Conservation (phyloP, 176 grass and related monocot species). For the Metroxylon sagu region DNA sequence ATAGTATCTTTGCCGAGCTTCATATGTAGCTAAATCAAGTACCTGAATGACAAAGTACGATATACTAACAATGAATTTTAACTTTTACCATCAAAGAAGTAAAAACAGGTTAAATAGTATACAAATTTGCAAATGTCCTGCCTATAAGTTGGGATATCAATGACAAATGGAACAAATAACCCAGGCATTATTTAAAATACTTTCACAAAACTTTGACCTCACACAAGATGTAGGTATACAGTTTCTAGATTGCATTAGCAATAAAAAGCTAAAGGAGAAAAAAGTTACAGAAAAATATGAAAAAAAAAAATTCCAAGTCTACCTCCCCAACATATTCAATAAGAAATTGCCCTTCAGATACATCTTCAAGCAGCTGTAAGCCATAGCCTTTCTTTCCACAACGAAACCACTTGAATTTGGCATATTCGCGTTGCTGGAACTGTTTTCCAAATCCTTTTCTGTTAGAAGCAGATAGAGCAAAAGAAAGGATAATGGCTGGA, state of each 20-base stretch:
- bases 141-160: too few relatives aligned
- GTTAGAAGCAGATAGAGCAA: constrained; percentile 24
- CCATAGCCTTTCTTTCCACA: constrained; percentile 96
- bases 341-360: constrained; percentile 68
- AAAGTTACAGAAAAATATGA: neutral
- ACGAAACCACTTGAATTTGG: constrained; percentile 60
- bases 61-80: too few relatives aligned
- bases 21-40: constrained; percentile 79
- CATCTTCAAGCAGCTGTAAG: constrained; percentile 60
- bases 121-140: too few relatives aligned
- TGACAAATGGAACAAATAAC: too few relatives aligned
- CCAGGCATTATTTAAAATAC: too few relatives aligned
- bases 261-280: too few relatives aligned
- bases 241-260: too few relatives aligned
- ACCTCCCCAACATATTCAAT: constrained; percentile 99
- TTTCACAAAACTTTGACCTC: too few relatives aligned
- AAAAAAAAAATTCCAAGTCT: constrained; percentile 1
- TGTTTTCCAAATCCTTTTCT: constrained; percentile 31
- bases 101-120: too few relatives aligned
- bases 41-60: constrained; percentile 42
- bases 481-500: constrained; percentile 17
- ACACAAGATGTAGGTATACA: too few relatives aligned
- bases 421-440: constrained; percentile 83
- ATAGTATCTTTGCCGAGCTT: constrained; percentile 78
- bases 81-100: too few relatives aligned